Conservation (phyloP, 23 red algal genomes). For the Gracilaria domingensis region DNA sequence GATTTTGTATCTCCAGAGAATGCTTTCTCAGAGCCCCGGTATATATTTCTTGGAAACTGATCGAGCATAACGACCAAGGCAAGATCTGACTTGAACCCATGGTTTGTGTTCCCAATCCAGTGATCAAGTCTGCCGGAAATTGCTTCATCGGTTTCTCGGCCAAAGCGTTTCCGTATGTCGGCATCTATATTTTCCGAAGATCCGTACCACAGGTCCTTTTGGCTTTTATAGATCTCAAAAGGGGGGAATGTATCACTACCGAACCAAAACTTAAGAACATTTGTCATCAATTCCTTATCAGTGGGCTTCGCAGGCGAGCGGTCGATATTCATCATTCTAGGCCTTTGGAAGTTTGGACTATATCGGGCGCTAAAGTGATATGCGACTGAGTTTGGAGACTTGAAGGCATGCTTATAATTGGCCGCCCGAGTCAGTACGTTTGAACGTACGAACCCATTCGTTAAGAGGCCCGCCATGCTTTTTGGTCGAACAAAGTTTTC, state of each 20-base stretch:
- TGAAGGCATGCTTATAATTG: background rate
- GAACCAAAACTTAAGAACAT: slow-evolving; percentile 77
- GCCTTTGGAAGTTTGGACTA: background rate
- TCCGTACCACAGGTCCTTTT: slow-evolving; percentile 33
- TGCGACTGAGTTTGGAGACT: background rate
- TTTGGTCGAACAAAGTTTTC: background rate
- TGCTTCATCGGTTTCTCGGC: slow-evolving; percentile 44
- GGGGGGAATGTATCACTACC: slow-evolving; percentile 36
- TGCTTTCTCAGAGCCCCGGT: slow-evolving; percentile 70
- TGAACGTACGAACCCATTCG: background rate
- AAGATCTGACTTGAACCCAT: slow-evolving; percentile 49
- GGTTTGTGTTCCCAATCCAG: slow-evolving; percentile 47
- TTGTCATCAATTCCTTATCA: slow-evolving; percentile 22
- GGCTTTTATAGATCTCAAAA: background rate
- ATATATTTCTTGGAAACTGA: slow-evolving; percentile 91
- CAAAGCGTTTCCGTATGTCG: slow-evolving; percentile 52
- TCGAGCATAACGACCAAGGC: slow-evolving; percentile 84
- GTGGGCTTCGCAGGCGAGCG: background rate
- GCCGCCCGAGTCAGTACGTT: background rate
- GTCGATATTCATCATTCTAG: background rate
- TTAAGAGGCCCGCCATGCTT: background rate
- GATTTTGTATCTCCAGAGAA: slow-evolving; percentile 74
- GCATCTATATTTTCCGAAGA: slow-evolving; percentile 40
- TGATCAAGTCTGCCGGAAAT: slow-evolving; percentile 44
- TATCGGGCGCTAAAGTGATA: background rate